Conservation (phyloP, 768 basidiomycete species). For the Lactifluus volemus region DNA sequence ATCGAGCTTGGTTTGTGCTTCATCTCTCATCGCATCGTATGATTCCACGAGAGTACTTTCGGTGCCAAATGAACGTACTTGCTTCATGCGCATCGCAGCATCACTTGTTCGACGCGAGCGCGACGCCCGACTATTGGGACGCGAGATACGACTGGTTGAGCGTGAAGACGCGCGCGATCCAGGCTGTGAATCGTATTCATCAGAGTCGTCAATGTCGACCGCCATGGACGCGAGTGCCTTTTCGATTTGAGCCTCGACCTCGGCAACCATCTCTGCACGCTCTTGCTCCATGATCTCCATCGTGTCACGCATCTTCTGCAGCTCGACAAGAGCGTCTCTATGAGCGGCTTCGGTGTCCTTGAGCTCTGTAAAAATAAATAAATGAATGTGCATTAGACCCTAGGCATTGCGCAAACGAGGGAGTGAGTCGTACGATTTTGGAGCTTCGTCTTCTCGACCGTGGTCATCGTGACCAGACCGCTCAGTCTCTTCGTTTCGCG, state of each 20-base stretch:
- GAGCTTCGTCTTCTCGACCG: constrained; percentile 69
- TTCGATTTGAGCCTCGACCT: constrained; percentile 88
- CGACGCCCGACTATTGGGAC: constrained; percentile 49
- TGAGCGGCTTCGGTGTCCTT: constrained; percentile 76
- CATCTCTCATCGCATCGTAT: constrained; percentile 32
- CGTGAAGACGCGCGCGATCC: constrained; percentile 10
- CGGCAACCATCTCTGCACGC: constrained; percentile 85
- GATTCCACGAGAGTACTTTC: constrained; percentile 75
- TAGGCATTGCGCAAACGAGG: background rate
- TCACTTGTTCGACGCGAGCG: constrained; percentile 51
- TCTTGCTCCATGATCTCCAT: constrained; percentile 88
- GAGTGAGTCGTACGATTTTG: constrained; percentile 54
- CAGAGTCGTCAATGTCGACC: constrained; percentile 69
- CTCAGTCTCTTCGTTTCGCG: constrained; percentile 80
- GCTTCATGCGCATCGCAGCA: constrained; percentile 38
- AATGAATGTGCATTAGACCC: background rate
- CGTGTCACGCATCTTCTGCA: constrained; percentile 71
- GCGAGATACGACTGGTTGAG: constrained; percentile 12
- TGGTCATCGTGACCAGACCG: constrained; percentile 66
- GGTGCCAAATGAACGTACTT: constrained; percentile 64
- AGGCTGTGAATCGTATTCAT: constrained; percentile 63
- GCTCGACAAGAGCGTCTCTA: constrained; percentile 68
- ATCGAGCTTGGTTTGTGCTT: constrained; percentile 41
- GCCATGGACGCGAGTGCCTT: constrained; percentile 79
- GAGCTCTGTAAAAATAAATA: constrained; percentile 48